phyloP scores from a whole-genome alignment of 352 stramenopile species.

The Globisporangium carolinianum region DNA sequence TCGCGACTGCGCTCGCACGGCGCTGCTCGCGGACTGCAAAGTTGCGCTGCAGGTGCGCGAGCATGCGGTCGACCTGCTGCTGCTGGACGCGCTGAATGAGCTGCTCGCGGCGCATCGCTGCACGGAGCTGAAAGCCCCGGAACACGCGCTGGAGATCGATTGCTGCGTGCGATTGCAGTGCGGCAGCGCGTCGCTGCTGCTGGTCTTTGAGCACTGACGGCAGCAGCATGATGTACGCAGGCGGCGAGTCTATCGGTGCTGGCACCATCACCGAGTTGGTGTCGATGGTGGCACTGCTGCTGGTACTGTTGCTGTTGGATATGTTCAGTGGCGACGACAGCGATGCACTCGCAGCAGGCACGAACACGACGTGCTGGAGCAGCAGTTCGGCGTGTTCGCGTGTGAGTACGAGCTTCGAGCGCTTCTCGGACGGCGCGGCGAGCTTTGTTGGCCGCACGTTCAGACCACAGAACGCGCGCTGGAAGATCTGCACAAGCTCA shows the following conservation, averaged over 20 bases:
- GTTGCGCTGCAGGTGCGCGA: slow-evolving; percentile 20
- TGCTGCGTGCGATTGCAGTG: slow-evolving; percentile 19
- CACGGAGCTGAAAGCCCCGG: slow-evolving; percentile 53
- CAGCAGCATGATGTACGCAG: slow-evolving; percentile 30
- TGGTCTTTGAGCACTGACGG: slow-evolving; percentile 35
- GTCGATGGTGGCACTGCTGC: background rate
- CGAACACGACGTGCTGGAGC: slow-evolving; percentile 38
- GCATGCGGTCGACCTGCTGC: slow-evolving; percentile 35
- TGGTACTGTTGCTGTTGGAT: no score
- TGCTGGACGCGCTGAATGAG: slow-evolving; percentile 43
- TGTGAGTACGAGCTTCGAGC: slow-evolving; percentile 29
- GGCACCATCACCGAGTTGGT: no score
- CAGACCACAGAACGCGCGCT: slow-evolving; percentile 38
- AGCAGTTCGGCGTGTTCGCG: slow-evolving; percentile 40
- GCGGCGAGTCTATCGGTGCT: background rate
- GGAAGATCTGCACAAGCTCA: slow-evolving; percentile 27
- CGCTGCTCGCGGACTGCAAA: slow-evolving; percentile 33
- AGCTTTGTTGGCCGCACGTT: slow-evolving; percentile 30
- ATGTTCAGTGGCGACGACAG: background rate
- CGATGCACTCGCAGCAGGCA: slow-evolving; percentile 9
- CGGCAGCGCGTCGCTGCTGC: slow-evolving; percentile 17
- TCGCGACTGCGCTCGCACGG: slow-evolving; percentile 30
- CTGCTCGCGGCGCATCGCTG: slow-evolving; percentile 30
- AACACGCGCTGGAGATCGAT: slow-evolving; percentile 45
- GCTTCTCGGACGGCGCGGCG: slow-evolving; percentile 23